phyloP scores from a whole-genome alignment of 1,284 basidiomycete species.

The Marasmius tenuissimus region DNA sequence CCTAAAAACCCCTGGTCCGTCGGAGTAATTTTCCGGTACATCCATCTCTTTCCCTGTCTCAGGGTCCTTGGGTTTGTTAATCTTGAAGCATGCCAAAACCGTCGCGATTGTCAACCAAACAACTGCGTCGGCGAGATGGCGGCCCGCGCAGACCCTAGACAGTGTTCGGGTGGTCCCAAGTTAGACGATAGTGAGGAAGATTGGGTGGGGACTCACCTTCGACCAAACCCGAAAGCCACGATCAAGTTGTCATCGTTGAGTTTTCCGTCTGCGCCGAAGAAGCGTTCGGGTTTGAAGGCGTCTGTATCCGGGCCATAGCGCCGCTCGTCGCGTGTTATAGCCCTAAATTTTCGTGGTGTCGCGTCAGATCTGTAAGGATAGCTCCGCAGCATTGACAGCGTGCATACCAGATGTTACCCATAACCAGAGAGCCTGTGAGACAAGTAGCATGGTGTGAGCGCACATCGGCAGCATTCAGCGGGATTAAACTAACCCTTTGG shows the following conservation, averaged over 20 bases:
- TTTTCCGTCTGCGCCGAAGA: conserved; percentile 23
- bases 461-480: too few species aligned
- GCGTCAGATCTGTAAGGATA: neutral
- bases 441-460: too few species aligned
- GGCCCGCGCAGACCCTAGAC: conserved; percentile 1
- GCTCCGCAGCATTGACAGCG: neutral
- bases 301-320: conserved; percentile 27
- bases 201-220: conserved; percentile 24
- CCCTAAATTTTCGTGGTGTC: conserved; percentile 20
- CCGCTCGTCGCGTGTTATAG: conserved; percentile 30
- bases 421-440: conserved; percentile 18
- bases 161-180: neutral
- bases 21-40: neutral
- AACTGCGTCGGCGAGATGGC: neutral
- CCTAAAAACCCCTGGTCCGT: neutral
- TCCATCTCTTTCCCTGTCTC: conserved; percentile 2
- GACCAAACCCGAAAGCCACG: conserved; percentile 31
- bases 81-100: conserved; percentile 3
- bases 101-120: conserved; percentile 9
- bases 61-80: neutral
- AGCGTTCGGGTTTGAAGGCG: conserved; percentile 30
- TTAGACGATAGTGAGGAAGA: neutral
- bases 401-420: conserved; percentile 34
- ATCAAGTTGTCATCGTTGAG: conserved; percentile 20
- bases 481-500: conserved; percentile 24